Conservation (phyloP, 2,329 filamentous ascomycete species). For the Colletotrichum sidae region DNA sequence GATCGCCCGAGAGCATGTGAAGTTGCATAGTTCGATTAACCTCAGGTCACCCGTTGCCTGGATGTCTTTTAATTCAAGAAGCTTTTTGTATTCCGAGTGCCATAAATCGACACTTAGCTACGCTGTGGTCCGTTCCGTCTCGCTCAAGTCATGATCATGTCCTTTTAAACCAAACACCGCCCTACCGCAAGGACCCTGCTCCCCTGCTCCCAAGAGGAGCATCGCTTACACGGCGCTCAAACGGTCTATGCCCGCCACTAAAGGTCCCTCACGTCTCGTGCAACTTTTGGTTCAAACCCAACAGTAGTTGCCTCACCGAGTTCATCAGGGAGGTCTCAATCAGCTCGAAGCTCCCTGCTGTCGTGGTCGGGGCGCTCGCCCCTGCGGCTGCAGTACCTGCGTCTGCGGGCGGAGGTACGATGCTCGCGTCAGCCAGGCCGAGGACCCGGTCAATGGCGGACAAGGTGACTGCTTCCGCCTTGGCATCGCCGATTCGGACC, state of each 20-base stretch:
- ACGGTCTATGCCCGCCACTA: background rate
- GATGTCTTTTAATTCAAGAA: slow-evolving; percentile 16
- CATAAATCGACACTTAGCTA: slow-evolving; percentile 24
- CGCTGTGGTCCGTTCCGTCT: slow-evolving; percentile 23
- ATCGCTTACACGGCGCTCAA: slow-evolving; percentile 8
- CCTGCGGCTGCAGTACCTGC: slow-evolving; percentile 30
- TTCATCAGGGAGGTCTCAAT: slow-evolving; percentile 56
- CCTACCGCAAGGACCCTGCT: background rate
- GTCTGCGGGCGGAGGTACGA: slow-evolving; percentile 46
- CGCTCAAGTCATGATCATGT: slow-evolving; percentile 36
- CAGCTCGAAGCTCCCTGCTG: slow-evolving; percentile 48
- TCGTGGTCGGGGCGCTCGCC: slow-evolving; percentile 21
- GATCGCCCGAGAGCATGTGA: too few species aligned
- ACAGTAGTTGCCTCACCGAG: slow-evolving; percentile 52
- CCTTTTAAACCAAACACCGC: slow-evolving; percentile 10
- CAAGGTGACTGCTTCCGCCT: slow-evolving; percentile 59
- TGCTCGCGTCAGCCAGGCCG: slow-evolving; percentile 58
- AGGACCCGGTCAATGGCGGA: slow-evolving; percentile 64
- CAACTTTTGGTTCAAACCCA: slow-evolving; percentile 54
- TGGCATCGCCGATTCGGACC: slow-evolving; percentile 52
- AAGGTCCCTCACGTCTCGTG: slow-evolving; percentile 20
- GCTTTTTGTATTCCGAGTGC: slow-evolving; percentile 25
- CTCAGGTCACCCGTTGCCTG: background rate
- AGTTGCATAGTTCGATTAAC: too few species aligned
- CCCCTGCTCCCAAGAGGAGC: background rate